Conservation (phyloP, 495 filamentous ascomycete species). For the Lichenothelia convexa region DNA sequence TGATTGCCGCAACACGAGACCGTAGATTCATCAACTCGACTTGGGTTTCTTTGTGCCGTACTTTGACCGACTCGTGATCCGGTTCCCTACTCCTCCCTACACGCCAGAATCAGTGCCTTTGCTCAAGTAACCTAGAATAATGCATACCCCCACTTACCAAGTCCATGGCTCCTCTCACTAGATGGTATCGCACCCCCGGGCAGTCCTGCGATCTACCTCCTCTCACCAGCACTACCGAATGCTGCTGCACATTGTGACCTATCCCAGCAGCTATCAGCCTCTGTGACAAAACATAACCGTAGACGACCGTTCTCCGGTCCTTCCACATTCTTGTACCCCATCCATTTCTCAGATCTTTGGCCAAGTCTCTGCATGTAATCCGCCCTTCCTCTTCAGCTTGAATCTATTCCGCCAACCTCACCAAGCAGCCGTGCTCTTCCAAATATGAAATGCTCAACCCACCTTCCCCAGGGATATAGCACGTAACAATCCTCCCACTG, state of each 20-base stretch:
- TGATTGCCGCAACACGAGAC: no score
- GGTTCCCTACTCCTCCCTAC: conserved; percentile 77
- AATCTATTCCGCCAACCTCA: no score
- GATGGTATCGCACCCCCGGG: conserved; percentile 89
- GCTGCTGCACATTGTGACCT: conserved; percentile 97
- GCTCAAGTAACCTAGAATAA: no score
- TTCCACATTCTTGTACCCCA: no score
- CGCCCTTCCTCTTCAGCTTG: no score
- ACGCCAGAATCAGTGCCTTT: no score
- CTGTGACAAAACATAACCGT: no score
- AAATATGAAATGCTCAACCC: no score
- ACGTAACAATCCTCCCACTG: conserved; percentile 67
- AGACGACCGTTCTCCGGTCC: no score
- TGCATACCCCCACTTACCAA: conserved; percentile 76
- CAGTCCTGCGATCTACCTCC: conserved; percentile 91
- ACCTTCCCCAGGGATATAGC: conserved; percentile 92
- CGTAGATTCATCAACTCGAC: conserved; percentile 25
- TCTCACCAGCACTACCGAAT: conserved; percentile 85
- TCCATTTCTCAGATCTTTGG: no score
- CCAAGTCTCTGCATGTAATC: no score
- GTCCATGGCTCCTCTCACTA: conserved; percentile 85
- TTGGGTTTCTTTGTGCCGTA: conserved; percentile 99
- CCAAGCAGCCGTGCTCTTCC: no score
- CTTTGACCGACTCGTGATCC: conserved; percentile 74
- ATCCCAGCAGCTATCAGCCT: conserved; percentile 1